These are phyloP conservation scores for Ophiostoma sp. DNA, from an alignment of 2,329 filamentous ascomycete species.

Conservation along the genomic window DNA sequence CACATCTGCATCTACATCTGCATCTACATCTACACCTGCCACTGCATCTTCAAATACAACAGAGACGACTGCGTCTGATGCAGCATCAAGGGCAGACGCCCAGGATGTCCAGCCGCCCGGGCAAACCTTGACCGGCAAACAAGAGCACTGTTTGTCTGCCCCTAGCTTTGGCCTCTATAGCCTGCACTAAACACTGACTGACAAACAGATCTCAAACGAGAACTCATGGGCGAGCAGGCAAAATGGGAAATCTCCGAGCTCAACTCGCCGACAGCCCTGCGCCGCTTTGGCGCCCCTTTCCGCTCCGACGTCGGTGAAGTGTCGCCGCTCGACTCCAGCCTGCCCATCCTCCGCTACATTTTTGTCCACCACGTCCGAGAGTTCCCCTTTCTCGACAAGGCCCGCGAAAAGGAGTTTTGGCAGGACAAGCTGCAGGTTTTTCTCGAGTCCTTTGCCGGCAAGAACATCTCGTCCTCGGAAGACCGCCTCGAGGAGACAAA, in stretches of 20 bases:
- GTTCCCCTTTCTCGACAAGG: constrained; percentile 95
- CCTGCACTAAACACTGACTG: neutral
- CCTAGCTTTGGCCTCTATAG: neutral
- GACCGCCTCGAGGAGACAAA: constrained; percentile 96
- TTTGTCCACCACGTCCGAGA: constrained; percentile 98
- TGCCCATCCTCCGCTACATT: constrained; percentile 90
- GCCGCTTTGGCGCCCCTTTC: constrained; percentile 93
- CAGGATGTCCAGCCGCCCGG: constrained; percentile 36
- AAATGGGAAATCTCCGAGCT: constrained; percentile 86
- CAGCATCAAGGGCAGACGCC: neutral
- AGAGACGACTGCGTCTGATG: neutral
- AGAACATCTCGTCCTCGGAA: constrained; percentile 94
- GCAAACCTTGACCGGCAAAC: constrained; percentile 75
- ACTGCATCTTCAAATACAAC: neutral
- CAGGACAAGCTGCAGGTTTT: constrained; percentile 97
- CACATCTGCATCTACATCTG: neutral
- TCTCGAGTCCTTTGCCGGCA: constrained; percentile 92
- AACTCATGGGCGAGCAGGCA: constrained; percentile 86
- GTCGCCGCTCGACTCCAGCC: constrained; percentile 82
- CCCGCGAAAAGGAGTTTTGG: constrained; percentile 98
- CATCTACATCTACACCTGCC: neutral
- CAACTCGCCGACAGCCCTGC: constrained; percentile 88
- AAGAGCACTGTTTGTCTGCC: constrained; percentile 83
- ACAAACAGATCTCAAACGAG: constrained; percentile 78
- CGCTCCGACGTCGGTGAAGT: constrained; percentile 89